Percentiles rank a stretch among this genome's conserved stretches.
Conservation (phyloP, 306 rosid species). For the Crotalaria pallida region DNA sequence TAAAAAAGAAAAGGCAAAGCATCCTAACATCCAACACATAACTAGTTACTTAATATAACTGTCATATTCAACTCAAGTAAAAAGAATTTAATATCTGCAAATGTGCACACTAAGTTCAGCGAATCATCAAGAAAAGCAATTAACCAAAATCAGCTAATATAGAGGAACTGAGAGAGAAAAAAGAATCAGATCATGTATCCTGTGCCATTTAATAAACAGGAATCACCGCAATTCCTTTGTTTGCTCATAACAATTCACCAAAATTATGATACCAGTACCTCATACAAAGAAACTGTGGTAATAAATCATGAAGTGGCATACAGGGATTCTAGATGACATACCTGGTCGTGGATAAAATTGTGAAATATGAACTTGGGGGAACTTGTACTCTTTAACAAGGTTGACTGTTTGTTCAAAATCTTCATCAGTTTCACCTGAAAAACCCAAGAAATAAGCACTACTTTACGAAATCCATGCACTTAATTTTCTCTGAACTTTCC, state of each 20-base stretch:
- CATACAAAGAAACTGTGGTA: background rate
- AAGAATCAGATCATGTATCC: background rate
- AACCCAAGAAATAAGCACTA: conserved; percentile 27
- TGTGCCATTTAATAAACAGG: background rate
- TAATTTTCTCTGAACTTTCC: background rate
- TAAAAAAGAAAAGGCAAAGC: background rate
- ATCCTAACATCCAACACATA: background rate
- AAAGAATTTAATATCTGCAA: background rate
- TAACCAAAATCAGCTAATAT: background rate
- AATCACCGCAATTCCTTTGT: background rate
- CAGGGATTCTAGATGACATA: conserved; percentile 9
- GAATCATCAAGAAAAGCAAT: background rate
- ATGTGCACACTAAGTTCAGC: background rate
- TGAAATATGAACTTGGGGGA: conserved; percentile 92
- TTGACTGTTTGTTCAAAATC: conserved; percentile 74
- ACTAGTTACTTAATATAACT: background rate
- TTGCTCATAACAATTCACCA: background rate
- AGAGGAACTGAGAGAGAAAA: background rate
- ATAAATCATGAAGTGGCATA: background rate
- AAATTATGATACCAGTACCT: background rate
- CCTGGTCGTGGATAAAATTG: conserved; percentile 99
- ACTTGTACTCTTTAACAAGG: conserved; percentile 70
- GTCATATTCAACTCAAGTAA: background rate
- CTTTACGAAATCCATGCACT: background rate
- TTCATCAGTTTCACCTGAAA: conserved; percentile 89